These are phyloP conservation scores for Leishmania tarentolae DNA, from an alignment of 208 protist species.

Conservation along the genomic window DNA sequence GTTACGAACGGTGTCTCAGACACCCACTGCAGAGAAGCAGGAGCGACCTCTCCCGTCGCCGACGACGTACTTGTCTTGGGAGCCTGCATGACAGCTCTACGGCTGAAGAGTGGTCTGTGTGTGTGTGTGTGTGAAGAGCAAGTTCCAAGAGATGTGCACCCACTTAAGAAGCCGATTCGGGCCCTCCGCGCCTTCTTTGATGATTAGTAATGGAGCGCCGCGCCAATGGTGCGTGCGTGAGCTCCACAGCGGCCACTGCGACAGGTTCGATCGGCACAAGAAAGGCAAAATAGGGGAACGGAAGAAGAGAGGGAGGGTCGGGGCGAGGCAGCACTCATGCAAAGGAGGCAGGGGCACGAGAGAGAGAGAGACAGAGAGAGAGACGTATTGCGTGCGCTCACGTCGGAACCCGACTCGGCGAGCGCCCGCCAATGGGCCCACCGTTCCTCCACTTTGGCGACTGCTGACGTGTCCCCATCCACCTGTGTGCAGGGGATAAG, in stretches of 20 bases:
- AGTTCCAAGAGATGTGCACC: background rate
- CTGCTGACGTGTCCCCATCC: background rate
- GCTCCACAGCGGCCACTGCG: too few relatives aligned
- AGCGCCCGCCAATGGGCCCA: background rate
- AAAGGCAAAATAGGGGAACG: background rate
- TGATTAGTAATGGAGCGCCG: background rate
- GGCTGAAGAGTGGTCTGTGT: background rate
- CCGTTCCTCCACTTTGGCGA: background rate
- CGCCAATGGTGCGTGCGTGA: background rate
- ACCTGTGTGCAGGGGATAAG: background rate
- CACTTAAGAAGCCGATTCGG: background rate
- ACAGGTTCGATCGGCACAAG: background rate
- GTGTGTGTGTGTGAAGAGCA: background rate
- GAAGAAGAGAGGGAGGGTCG: background rate
- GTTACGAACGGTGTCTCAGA: constrained; percentile 68
- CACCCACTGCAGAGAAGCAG: background rate
- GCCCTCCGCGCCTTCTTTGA: background rate
- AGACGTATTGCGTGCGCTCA: background rate
- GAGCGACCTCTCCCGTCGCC: background rate
- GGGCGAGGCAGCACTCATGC: background rate
- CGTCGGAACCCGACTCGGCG: background rate
- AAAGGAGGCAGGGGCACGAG: too few relatives aligned
- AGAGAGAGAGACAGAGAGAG: background rate
- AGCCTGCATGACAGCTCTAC: constrained; percentile 1
- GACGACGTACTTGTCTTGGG: background rate